Conservation (phyloP, 2,329 filamentous ascomycete species). For the Parastagonospora nodorum region DNA sequence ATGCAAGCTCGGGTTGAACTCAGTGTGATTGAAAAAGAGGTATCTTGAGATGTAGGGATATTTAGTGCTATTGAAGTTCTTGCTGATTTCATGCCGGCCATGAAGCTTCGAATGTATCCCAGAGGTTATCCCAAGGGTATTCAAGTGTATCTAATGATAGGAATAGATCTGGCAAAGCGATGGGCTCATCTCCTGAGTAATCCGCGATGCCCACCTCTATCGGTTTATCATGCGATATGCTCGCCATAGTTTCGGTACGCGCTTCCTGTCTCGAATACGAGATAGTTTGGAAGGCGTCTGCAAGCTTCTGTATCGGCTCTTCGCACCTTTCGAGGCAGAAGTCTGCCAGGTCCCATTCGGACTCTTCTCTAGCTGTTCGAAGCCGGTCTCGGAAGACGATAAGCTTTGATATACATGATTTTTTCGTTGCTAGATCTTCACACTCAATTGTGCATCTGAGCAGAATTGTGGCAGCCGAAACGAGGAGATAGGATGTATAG, state of each 20-base stretch:
- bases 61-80: too few relatives aligned
- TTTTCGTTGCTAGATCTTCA: conserved; percentile 10
- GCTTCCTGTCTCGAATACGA: background rate
- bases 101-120: background rate
- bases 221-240: too few relatives aligned
- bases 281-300: conserved; percentile 7
- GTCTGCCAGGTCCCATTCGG: conserved; percentile 24
- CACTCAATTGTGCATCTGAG: conserved; percentile 21
- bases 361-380: conserved; percentile 7
- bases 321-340: conserved; percentile 24
- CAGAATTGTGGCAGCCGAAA: conserved; percentile 22
- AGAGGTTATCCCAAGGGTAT: background rate
- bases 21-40: too few relatives aligned
- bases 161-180: background rate
- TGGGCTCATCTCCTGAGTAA: too few relatives aligned
- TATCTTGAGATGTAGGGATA: background rate
- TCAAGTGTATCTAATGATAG: background rate
- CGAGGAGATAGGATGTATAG: conserved; percentile 23
- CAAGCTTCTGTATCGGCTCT: conserved; percentile 25
- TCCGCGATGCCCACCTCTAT: too few relatives aligned
- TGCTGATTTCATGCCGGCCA: too few relatives aligned
- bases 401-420: conserved; percentile 8
- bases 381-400: conserved; percentile 12
- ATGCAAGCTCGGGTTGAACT: too few relatives aligned
- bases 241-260: too few relatives aligned